These are phyloP conservation scores for Aspergillus pseudonomiae DNA, from an alignment of 2,329 filamentous ascomycete genomes.

Conservation along the genomic window DNA sequence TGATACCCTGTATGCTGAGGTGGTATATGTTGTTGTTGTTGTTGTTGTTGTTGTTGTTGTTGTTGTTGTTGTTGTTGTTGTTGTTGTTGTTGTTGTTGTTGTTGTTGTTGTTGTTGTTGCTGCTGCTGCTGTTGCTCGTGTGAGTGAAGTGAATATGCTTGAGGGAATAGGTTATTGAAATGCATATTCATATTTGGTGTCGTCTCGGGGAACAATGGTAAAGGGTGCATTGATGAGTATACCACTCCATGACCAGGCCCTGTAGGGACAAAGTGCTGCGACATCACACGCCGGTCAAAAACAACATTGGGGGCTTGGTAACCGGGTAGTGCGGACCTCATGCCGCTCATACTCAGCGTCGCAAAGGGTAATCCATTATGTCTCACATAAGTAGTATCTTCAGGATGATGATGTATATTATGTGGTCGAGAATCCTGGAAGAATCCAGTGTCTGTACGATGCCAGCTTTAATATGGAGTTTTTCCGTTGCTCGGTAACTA, in stretches of 20 bases:
- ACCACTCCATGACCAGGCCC: conserved; percentile 30
- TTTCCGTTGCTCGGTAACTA: neutral
- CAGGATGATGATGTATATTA: conserved; percentile 24
- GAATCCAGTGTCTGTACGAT: conserved; percentile 12
- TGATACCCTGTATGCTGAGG: conserved; percentile 19
- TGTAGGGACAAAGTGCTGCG: conserved; percentile 30
- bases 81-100: conserved; percentile 29
- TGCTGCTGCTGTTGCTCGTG: conserved; percentile 31
- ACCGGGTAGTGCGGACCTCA: conserved; percentile 32
- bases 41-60: conserved; percentile 30
- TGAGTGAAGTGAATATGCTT: conserved; percentile 32
- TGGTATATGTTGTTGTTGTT: conserved; percentile 13
- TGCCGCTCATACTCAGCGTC: conserved; percentile 33
- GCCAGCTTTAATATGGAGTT: neutral
- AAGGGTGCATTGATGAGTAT: conserved; percentile 33
- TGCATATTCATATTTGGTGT: conserved; percentile 21
- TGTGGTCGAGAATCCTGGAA: conserved; percentile 17
- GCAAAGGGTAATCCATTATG: conserved; percentile 22
- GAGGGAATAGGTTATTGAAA: conserved; percentile 30
- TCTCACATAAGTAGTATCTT: conserved; percentile 20
- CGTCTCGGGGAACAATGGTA: conserved; percentile 27
- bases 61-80: conserved; percentile 31
- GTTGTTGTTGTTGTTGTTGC: conserved; percentile 24
- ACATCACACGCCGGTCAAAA: conserved; percentile 30
- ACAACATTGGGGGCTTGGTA: conserved; percentile 28